Evolutionary conservation across 202 grass and related monocot species (phyloP).

Genomic region (Zoysia matrella): DNA sequence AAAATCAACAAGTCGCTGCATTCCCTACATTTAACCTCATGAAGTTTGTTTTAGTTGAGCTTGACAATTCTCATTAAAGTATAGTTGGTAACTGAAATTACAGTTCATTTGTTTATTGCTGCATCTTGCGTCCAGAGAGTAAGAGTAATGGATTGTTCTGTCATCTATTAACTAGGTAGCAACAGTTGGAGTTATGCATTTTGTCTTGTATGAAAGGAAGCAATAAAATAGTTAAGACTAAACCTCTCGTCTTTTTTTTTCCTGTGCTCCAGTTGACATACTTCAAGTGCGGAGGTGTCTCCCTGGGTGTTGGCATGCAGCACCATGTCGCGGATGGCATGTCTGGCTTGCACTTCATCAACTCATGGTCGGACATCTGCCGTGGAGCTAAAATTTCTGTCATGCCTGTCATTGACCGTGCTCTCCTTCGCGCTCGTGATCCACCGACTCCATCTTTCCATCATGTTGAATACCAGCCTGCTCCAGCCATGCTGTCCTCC

Average conservation of each 20-base stretch:
- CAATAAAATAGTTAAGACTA: conserved; percentile 8
- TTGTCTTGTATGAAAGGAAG: conserved; percentile 12
- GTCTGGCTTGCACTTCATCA: conserved; percentile 90
- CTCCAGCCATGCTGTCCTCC: conserved; percentile 60
- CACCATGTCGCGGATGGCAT: conserved; percentile 84
- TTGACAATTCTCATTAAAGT: not conserved
- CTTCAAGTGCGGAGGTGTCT: conserved; percentile 86
- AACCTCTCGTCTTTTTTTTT: conserved; percentile 10
- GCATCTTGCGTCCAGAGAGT: not conserved
- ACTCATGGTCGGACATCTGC: conserved; percentile 86
- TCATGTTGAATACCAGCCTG: conserved; percentile 83
- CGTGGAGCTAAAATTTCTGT: conserved; percentile 58
- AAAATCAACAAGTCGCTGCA: not conserved
- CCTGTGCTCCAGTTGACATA: conserved; percentile 64
- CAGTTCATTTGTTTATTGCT: conserved; percentile 11
- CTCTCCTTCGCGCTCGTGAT: conserved; percentile 57
- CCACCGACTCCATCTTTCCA: conserved; percentile 69
- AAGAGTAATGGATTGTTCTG: not conserved
- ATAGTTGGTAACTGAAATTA: not conserved
- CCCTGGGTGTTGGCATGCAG: conserved; percentile 91
- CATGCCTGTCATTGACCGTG: conserved; percentile 65
- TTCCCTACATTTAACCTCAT: conserved; percentile 6
- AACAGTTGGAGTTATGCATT: conserved; percentile 14
- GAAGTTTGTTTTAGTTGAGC: conserved; percentile 5
- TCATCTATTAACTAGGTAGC: not conserved